These are phyloP conservation scores for Boletus eberwhitei DNA, from an alignment of 768 basidiomycete species.

Conservation along the genomic window DNA sequence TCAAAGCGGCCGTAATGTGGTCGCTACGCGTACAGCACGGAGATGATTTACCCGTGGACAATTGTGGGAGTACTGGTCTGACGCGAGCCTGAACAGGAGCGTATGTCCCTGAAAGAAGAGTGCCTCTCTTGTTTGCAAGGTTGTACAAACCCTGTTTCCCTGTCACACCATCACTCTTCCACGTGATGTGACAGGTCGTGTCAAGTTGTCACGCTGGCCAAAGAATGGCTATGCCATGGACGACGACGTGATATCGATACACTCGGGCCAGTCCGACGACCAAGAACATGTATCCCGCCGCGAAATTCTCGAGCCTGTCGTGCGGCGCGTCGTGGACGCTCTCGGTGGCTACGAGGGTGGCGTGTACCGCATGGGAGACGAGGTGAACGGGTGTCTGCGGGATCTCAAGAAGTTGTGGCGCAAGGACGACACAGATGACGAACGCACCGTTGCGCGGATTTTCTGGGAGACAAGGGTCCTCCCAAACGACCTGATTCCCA, in stretches of 20 bases:
- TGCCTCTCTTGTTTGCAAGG: not conserved
- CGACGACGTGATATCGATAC: conserved; percentile 34
- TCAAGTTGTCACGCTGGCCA: conserved; percentile 15
- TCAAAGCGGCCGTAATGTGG: not conserved
- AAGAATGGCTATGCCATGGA: conserved; percentile 13
- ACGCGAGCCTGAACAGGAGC: conserved; percentile 2
- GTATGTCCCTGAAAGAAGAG: not conserved
- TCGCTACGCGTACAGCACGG: conserved; percentile 1
- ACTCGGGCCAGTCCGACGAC: conserved; percentile 25
- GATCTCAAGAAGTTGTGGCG: conserved; percentile 96
- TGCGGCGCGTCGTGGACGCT: conserved; percentile 74
- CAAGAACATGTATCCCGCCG: conserved; percentile 41
- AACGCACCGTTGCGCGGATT: conserved; percentile 90
- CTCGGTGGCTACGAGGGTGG: conserved; percentile 71
- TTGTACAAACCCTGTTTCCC: not conserved
- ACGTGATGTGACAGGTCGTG: conserved; percentile 32
- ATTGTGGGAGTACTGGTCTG: conserved; percentile 2
- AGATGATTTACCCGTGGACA: conserved; percentile 14
- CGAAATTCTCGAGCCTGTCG: conserved; percentile 59
- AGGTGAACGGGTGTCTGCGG: conserved; percentile 79
- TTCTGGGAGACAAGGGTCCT: conserved; percentile 87
- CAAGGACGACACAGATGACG: conserved; percentile 95
- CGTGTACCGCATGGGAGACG: conserved; percentile 75
- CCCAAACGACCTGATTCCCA: conserved; percentile 82
- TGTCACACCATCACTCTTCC: conserved; percentile 1